Evolutionary conservation across 73 alveolate species (phyloP).

Genomic region (Urostyla sp.): DNA sequence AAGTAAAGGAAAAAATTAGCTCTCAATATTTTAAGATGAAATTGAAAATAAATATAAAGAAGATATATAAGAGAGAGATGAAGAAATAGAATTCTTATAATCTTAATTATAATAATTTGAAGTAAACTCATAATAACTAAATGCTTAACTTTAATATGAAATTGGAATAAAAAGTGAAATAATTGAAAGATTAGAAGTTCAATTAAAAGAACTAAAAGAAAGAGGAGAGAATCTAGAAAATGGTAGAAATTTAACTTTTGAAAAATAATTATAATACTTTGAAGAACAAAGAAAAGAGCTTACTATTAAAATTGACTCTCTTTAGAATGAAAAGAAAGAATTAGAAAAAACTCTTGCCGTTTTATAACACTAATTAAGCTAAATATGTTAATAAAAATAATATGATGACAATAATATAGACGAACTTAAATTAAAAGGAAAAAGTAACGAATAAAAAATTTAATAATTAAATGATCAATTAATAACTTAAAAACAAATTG

Average conservation of each 20-base stretch:
- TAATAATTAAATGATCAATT: constrained; percentile 58
- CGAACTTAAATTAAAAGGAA: constrained; percentile 44
- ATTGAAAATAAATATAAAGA: constrained; percentile 62
- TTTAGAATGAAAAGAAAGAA: constrained; percentile 52
- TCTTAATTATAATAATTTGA: constrained; percentile 60
- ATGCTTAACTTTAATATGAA: constrained; percentile 70
- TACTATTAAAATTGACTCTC: constrained; percentile 56
- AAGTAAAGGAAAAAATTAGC: constrained; percentile 50
- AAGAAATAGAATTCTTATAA: constrained; percentile 70
- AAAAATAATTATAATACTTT: constrained; percentile 59
- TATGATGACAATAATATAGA: constrained; percentile 25
- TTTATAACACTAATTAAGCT: constrained; percentile 20
- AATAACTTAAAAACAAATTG: constrained; percentile 52
- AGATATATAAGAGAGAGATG: constrained; percentile 61
- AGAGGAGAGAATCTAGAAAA: constrained; percentile 43
- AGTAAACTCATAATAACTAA: constrained; percentile 47
- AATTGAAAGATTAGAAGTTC: constrained; percentile 55
- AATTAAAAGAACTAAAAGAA: constrained; percentile 61
- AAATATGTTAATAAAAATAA: constrained; percentile 31
- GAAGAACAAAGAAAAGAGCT: constrained; percentile 70
- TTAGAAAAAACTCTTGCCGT: constrained; percentile 65
- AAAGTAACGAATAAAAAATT: constrained; percentile 50
- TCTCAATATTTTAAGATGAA: constrained; percentile 61
- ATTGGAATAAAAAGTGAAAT: constrained; percentile 59
- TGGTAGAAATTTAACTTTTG: constrained; percentile 55